Evolutionary conservation across 1,284 basidiomycete species (phyloP).

Genomic region (Sporisorium scitamineum): DNA sequence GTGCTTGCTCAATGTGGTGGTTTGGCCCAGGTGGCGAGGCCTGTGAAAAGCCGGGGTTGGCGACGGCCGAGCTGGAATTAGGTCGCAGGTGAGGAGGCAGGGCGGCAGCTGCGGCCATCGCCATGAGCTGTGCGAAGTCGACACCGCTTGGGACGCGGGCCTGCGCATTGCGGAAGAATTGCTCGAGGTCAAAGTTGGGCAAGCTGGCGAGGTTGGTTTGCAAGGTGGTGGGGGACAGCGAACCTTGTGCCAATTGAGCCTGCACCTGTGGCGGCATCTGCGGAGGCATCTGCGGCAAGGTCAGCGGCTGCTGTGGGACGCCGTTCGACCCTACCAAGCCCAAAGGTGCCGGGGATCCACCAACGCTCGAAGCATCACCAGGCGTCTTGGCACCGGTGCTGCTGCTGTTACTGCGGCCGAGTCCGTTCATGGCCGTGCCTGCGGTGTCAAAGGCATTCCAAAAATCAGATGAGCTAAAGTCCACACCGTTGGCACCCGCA

Average conservation of each 20-base stretch:
- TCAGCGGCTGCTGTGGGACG: constrained; percentile 14
- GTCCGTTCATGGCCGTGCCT: constrained; percentile 33
- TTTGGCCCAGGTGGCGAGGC: constrained; percentile 32
- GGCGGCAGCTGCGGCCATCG: constrained; percentile 73
- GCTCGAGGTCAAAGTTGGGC: constrained; percentile 59
- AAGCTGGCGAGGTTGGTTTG: constrained; percentile 61
- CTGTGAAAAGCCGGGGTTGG: constrained; percentile 22
- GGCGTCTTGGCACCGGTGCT: constrained; percentile 48
- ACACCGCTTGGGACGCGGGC: constrained; percentile 55
- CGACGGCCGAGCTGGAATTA: constrained; percentile 4
- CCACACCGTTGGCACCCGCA: constrained; percentile 25
- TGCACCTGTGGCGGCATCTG: constrained; percentile 46
- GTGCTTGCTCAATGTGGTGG: constrained; percentile 54
- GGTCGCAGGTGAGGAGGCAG: constrained; percentile 47
- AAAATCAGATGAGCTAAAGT: constrained; percentile 48
- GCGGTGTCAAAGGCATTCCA: constrained; percentile 54
- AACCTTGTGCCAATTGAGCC: constrained; percentile 55
- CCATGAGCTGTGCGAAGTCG: constrained; percentile 72
- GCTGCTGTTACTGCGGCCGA: constrained; percentile 49
- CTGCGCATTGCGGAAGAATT: constrained; percentile 58
- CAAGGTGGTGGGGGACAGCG: constrained; percentile 56
- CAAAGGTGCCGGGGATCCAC: constrained; percentile 31
- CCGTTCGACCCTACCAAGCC: constrained; percentile 20
- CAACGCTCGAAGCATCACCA: constrained; percentile 41
- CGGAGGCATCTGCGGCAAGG: constrained; percentile 31